Conservation (phyloP, 2,329 filamentous ascomycete species). For the Gaeumannomyces sp. region DNA sequence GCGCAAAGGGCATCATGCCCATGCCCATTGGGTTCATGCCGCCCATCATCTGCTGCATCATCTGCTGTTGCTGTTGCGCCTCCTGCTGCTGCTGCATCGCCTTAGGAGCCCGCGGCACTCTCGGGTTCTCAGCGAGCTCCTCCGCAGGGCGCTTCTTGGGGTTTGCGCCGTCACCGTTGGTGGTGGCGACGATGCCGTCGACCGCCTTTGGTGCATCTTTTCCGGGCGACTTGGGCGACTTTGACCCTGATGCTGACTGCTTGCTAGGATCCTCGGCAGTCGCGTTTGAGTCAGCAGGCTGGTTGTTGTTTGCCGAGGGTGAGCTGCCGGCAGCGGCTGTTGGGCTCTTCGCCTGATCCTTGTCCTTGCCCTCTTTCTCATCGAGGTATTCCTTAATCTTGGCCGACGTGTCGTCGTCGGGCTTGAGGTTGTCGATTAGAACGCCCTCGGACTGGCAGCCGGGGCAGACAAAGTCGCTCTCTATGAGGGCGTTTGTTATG, state of each 20-base stretch:
- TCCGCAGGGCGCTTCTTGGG: constrained; percentile 78
- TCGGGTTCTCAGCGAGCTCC: constrained; percentile 58
- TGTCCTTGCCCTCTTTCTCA: constrained; percentile 42
- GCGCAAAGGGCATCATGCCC: constrained; percentile 25
- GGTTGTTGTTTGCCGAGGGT: constrained; percentile 16
- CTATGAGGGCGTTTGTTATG: constrained; percentile 97
- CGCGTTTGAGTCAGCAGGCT: background rate
- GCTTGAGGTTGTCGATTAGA: constrained; percentile 81
- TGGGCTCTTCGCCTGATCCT: constrained; percentile 37
- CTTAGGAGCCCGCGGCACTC: constrained; percentile 59
- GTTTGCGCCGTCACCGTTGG: background rate
- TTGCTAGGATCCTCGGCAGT: background rate
- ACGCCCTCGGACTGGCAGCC: constrained; percentile 86
- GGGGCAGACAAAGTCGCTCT: constrained; percentile 95
- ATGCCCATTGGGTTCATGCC: constrained; percentile 23
- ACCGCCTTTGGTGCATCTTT: constrained; percentile 20
- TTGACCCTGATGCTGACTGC: background rate
- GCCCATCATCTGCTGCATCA: constrained; percentile 40
- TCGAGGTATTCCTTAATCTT: constrained; percentile 72
- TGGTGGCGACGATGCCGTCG: background rate
- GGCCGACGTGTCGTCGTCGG: constrained; percentile 70
- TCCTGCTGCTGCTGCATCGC: constrained; percentile 51
- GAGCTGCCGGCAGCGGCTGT: constrained; percentile 25
- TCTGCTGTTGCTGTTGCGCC: constrained; percentile 35
- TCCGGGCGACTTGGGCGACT: constrained; percentile 21